Conservation (phyloP, 805 yeast species). For the Starmerella geochares region DNA sequence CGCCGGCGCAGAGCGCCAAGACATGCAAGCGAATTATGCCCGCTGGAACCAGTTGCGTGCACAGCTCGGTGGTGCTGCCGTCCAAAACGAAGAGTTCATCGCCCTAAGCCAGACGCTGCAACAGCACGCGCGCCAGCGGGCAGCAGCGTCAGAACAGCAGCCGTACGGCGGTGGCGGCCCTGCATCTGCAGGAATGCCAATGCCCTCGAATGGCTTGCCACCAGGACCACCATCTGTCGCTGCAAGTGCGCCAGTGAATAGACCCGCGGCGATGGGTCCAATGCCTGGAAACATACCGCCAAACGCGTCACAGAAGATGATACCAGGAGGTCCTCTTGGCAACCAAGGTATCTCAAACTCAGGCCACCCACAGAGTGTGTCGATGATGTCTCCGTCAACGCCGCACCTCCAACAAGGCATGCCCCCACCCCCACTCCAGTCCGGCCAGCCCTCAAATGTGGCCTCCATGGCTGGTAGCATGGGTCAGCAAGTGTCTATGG, state of each 20-base stretch:
- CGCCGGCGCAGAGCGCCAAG: slow-evolving; percentile 16
- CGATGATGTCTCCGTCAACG: neutral
- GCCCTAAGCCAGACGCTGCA: slow-evolving; percentile 23
- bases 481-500: neutral
- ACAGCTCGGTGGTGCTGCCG: slow-evolving; percentile 26
- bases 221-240: neutral
- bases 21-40: slow-evolving; percentile 29
- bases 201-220: neutral
- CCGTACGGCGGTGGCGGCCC: slow-evolving; percentile 2
- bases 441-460: neutral
- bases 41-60: slow-evolving; percentile 26
- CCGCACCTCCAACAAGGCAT: slow-evolving; percentile 1
- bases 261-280: neutral
- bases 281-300: neutral
- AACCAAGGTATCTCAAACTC: neutral
- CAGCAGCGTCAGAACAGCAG: slow-evolving; percentile 1
- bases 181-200: neutral
- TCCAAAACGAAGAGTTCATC: slow-evolving; percentile 28
- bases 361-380: neutral
- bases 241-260: neutral
- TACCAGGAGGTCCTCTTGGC: neutral
- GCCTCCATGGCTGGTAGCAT: neutral
- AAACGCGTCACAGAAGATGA: neutral
- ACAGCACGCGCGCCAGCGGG: slow-evolving; percentile 21
- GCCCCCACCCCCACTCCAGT: slow-evolving; percentile 2